A percentile compares a stretch with the other conserved stretches of the same genome.
Evolutionary conservation across 2,329 filamentous ascomycete genomes (phyloP).

Genomic region (Calonectria henricotiae): DNA sequence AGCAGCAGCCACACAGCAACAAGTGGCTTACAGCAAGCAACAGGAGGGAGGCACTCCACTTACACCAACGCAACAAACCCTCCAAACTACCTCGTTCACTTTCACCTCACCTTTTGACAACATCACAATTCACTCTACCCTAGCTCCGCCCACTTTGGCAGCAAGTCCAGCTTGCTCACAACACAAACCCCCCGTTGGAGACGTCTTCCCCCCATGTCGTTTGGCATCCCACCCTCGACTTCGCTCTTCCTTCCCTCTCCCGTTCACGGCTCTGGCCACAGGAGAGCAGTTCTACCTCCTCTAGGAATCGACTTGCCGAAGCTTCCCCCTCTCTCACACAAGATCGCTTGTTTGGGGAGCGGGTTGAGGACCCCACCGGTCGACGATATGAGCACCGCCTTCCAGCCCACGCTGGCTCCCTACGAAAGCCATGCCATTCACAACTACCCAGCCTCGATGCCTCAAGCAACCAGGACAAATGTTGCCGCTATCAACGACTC

Average conservation of each 20-base stretch:
- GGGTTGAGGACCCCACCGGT: conserved; percentile 69
- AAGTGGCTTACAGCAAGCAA: conserved; percentile 28
- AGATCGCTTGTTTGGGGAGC: conserved; percentile 48
- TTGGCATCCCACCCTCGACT: conserved; percentile 47
- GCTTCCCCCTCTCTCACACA: conserved; percentile 44
- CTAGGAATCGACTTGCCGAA: conserved; percentile 47
- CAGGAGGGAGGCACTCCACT: conserved; percentile 32
- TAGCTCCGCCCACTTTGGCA: not conserved
- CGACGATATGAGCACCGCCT: conserved; percentile 71
- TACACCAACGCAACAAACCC: conserved; percentile 28
- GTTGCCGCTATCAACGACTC: conserved; percentile 56
- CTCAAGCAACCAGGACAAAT: conserved; percentile 57
- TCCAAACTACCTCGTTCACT: conserved; percentile 1
- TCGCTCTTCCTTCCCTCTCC: conserved; percentile 49
- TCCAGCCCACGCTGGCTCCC: conserved; percentile 65
- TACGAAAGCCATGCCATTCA: conserved; percentile 66
- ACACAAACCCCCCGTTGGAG: not conserved
- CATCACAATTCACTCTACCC: conserved; percentile 1
- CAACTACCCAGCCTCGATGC: conserved; percentile 58
- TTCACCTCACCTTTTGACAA: not conserved
- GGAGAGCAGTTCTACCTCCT: conserved; percentile 42
- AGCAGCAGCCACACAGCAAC: conserved; percentile 31
- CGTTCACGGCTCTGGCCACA: conserved; percentile 43
- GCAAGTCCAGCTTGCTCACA: conserved; percentile 18
- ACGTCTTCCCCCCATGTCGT: conserved; percentile 51